Base-by-base conservation (phyloP, 345 rosid species). In the Citrus medica region DNA sequence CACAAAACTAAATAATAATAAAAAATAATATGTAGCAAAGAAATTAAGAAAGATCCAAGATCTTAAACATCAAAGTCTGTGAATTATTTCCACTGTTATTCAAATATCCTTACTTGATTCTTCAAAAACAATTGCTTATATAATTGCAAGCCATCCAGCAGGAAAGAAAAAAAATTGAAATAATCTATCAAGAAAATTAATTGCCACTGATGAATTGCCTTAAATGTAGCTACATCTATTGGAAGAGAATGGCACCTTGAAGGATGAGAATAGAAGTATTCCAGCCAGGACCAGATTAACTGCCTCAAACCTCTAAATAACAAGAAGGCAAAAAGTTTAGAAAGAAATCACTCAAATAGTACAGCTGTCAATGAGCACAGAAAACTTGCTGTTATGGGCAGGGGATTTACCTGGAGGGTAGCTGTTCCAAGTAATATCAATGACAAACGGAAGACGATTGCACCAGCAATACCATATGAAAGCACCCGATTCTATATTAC, bases 381-480 rank as follows among this genome's bases (percentile, higher is more conserved):
- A 51, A 38, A 14, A 76, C 32, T 73, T 37, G 32, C 53, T 53
- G 74, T 35, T 61, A 14, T 32, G 14, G 67, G 21, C 56, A 4
- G 71, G 17, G 33, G 6, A 81, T 59, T 83, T 82, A 95, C 99
- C 96, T 95, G 97, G 78, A 95, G 93, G 74, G 98, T 92, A 27
- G 93, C 98, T 66, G 97, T 76, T 82, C 99, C 99, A 74, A 95
- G 93, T 65, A 93, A 74, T 87, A 95, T 95, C 75, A 93, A 80
- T 17, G 88, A 40, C 69, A 90, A 85, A 32, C 98, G 94, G 70
- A 95, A 95, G 81, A 95, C 76, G 76, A 95, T 61, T 51, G 99
- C 98, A 75, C 99, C 97, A 73, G 94, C 96, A 77, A 95, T 84
- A 75, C 99, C 99, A 55, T 92, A 95, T 33, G 97, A 89, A 79